Conservation (phyloP, 2,329 filamentous ascomycete genomes). For the Penicillium concentricum region DNA sequence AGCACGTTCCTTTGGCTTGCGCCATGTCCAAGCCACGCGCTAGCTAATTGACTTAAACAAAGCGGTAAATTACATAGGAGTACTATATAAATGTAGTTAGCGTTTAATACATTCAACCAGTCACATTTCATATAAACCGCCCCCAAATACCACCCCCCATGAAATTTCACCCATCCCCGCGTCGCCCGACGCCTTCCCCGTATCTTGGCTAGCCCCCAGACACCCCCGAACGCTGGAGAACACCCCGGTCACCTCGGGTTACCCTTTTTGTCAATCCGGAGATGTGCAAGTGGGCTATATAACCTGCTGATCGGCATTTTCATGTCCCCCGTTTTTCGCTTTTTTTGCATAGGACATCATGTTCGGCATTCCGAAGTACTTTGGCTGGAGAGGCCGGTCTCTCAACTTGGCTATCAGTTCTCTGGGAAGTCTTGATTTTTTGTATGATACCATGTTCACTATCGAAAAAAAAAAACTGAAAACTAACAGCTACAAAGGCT, state of each 20-base stretch:
- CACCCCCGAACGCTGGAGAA: not conserved
- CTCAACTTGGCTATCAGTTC: constrained; percentile 41
- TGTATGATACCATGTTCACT: constrained; percentile 17
- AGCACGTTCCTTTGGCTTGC: not conserved
- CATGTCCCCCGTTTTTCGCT: not conserved
- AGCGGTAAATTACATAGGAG: not conserved
- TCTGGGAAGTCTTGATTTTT: constrained; percentile 45
- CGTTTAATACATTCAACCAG: not conserved
- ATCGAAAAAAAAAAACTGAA: not conserved
- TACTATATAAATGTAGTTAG: not conserved
- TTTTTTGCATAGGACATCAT: constrained; percentile 18
- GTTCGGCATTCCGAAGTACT: constrained; percentile 30
- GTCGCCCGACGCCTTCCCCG: constrained; percentile 18
- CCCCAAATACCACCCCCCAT: constrained; percentile 11
- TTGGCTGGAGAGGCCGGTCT: constrained; percentile 28
- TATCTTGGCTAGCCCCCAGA: constrained; percentile 26
- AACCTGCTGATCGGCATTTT: constrained; percentile 13
- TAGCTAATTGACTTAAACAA: not conserved
- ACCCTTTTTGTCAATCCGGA: constrained; percentile 26
- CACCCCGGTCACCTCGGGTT: constrained; percentile 21
- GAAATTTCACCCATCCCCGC: constrained; percentile 16
- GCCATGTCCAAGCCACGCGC: not conserved
- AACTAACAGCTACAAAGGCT: constrained; percentile 22
- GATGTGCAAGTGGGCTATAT: constrained; percentile 21
- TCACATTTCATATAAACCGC: constrained; percentile 9